A percentile compares a stretch with the other conserved stretches of the same genome.
phyloP scores from a whole-genome alignment of 2,329 filamentous ascomycete genomes.

The Calonectria hawksworthii region DNA sequence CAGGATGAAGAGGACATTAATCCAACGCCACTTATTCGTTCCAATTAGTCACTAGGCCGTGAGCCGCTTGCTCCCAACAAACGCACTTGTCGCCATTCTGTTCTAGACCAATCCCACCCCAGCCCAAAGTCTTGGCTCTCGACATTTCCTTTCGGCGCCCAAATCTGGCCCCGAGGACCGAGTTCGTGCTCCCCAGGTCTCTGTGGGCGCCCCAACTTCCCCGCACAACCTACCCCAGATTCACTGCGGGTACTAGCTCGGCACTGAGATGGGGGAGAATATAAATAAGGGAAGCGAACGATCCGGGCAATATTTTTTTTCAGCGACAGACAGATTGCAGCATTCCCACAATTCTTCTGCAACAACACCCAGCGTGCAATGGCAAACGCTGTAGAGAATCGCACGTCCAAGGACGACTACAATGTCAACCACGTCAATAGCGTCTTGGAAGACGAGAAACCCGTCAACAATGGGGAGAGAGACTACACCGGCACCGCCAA shows the following conservation, averaged over 20 bases:
- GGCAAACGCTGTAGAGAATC: slow-evolving; percentile 17
- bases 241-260: slow-evolving; percentile 31
- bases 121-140: neutral
- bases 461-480: slow-evolving; percentile 29
- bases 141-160: slow-evolving; percentile 21
- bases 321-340: neutral
- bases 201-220: slow-evolving; percentile 20
- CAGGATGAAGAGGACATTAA: neutral
- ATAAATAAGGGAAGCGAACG: slow-evolving; percentile 5
- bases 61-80: neutral
- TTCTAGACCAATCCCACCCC: slow-evolving; percentile 9
- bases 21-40: neutral
- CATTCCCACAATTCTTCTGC: neutral
- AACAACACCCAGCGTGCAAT: slow-evolving; percentile 18
- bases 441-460: slow-evolving; percentile 42
- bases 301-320: neutral
- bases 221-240: slow-evolving; percentile 31
- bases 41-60: slow-evolving; percentile 4
- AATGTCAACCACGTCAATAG: slow-evolving; percentile 42
- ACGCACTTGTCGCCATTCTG: neutral
- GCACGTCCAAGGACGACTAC: slow-evolving; percentile 30
- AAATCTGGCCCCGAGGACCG: slow-evolving; percentile 35
- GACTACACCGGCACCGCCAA: slow-evolving; percentile 55
- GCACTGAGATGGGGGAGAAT: neutral
- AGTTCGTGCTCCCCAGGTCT: slow-evolving; percentile 32